Percentiles rank a stretch among this genome's conserved stretches.
Evolutionary conservation across 2,329 filamentous ascomycete genomes (phyloP).

Genomic region (Sporothrix protearum): DNA sequence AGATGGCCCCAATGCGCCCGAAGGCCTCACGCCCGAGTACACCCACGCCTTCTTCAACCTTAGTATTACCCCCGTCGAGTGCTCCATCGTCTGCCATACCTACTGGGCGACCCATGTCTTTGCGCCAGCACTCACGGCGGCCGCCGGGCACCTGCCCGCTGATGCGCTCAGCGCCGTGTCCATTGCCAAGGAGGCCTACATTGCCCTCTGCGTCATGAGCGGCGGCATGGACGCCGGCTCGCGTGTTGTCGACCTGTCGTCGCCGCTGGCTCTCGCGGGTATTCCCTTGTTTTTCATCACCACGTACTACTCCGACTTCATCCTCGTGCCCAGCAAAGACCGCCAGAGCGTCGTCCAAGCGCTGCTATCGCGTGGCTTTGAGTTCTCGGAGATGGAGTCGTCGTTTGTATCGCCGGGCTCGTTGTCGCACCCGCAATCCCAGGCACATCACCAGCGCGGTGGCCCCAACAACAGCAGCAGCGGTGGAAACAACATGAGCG

Average conservation of each 20-base stretch:
- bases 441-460: constrained; percentile 25
- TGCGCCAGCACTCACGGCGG: constrained; percentile 60
- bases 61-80: constrained; percentile 87
- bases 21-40: constrained; percentile 49
- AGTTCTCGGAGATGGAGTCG: constrained; percentile 68
- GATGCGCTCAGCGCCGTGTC: constrained; percentile 55
- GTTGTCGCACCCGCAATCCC: constrained; percentile 33
- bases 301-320: constrained; percentile 96
- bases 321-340: constrained; percentile 77
- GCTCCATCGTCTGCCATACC: constrained; percentile 83
- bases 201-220: constrained; percentile 84
- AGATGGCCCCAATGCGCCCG: constrained; percentile 34
- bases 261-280: constrained; percentile 82
- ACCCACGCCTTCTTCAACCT: constrained; percentile 87
- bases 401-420: constrained; percentile 59
- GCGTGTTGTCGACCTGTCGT: constrained; percentile 86
- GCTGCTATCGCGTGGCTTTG: constrained; percentile 75
- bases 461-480: constrained; percentile 44
- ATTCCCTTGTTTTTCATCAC: constrained; percentile 99
- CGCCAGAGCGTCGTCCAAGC: constrained; percentile 71
- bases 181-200: constrained; percentile 78
- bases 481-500: constrained; percentile 34
- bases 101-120: constrained; percentile 73
- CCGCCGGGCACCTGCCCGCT: constrained; percentile 47
- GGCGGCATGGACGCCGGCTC: constrained; percentile 88